Evolutionary conservation across 2,329 filamentous ascomycete species (phyloP), one percentile per base, ranked within the genome.

Genomic region (Colletotrichum cuscutae): DNA sequence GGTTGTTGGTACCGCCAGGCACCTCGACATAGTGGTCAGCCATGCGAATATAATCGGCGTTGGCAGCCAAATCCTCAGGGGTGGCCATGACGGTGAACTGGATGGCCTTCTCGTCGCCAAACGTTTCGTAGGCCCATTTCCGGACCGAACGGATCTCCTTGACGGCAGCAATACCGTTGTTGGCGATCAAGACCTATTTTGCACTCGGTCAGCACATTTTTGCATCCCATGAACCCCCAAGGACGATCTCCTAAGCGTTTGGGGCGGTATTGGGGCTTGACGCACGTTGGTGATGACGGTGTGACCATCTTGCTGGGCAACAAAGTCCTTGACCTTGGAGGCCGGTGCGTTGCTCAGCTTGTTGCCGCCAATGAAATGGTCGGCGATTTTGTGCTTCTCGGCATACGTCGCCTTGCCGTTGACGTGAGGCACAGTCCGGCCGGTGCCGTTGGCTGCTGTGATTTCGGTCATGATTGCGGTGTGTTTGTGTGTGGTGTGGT

Each of bases 41-140:
- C 97, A 99, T 98, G 82, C 97, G 92, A 83, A 99, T 99, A 87
- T 99, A 99, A 86, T 99, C 97, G 77, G 97, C 97, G 84, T 99
- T 99, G 82, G 97, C 97, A 82, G 93, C 91, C 81, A 99, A 85
- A 92, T 99, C 97, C 86, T 99, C 97, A 62, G 97, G 97, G 52
- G 97, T 99, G 78, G 97, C 97, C 97, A 99, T 99, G 82, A 99
- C 97, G 75, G 97, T 99, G 87, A 99, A 99, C 82, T 98, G 95
- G 81, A 99, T 98, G 79, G 96, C 97, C 81, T 94, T 91, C 88
- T 99, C 97, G 86, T 99, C 95, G 86, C 97, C 96, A 82, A 99
- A 99, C 8, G 94, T 97, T 87, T 99, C 97, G 91, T 99, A 99
- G 74, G 97, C 97, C 97, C 97, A 99, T 95, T 98, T 99, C 84